Conservation (phyloP, 192 early-diverging fungal species). For the Linderina pennispora region DNA sequence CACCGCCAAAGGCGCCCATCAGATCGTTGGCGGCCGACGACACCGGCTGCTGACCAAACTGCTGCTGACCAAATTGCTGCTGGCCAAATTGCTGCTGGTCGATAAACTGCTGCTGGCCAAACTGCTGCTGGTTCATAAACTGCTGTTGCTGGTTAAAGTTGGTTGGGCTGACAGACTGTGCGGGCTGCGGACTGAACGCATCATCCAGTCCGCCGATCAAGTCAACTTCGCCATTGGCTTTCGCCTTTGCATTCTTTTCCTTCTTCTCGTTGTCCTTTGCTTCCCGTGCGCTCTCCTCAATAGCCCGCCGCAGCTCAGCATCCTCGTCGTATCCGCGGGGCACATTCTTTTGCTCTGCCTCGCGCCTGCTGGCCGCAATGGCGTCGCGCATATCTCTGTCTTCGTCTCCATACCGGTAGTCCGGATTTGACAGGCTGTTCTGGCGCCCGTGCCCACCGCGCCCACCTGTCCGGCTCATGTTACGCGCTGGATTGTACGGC, state of each 20-base stretch:
- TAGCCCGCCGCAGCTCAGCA: constrained; percentile 66
- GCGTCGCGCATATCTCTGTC: constrained; percentile 77
- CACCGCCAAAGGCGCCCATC: constrained; percentile 15
- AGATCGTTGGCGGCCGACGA: constrained; percentile 20
- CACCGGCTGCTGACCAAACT: background rate
- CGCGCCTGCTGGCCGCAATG: constrained; percentile 73
- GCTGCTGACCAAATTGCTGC: background rate
- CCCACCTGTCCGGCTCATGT: background rate
- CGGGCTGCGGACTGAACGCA: constrained; percentile 1
- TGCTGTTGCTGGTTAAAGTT: constrained; percentile 29
- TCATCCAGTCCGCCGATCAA: constrained; percentile 41
- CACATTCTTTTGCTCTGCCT: constrained; percentile 46
- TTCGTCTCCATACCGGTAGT: constrained; percentile 53
- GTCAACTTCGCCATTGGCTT: constrained; percentile 17
- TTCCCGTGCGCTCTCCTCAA: constrained; percentile 79
- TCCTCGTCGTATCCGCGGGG: constrained; percentile 52
- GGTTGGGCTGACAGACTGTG: constrained; percentile 16
- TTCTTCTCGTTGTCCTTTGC: constrained; percentile 41
- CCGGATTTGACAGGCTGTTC: constrained; percentile 17
- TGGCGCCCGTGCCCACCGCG: constrained; percentile 14
- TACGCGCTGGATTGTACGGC: background rate
- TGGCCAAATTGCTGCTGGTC: constrained; percentile 28
- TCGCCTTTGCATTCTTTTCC: background rate
- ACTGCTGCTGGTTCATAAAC: no score
- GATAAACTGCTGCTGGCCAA: constrained; percentile 5